Evolutionary conservation across 805 yeast species (phyloP), one percentile per base, ranked within the genome.

Genomic region (Wickerhamiella slavikovae): DNA sequence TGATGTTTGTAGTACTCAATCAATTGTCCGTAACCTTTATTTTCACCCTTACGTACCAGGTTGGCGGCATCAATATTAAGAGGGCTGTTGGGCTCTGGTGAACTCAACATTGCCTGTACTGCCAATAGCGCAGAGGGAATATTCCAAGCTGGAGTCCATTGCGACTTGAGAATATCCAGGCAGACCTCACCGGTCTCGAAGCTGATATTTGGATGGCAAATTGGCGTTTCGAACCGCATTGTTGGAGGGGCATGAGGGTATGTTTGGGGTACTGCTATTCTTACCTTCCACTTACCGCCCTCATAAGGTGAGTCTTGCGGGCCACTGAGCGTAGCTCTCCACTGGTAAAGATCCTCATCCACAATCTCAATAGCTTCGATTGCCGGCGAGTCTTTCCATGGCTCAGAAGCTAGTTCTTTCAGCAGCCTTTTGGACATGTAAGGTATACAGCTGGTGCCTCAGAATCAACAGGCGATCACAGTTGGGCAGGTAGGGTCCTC

Each of bases 241-340:
- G 35, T 43, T 4, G 73, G 73, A 1, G 73, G 71, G 22, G 46
- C 44, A 10, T 55, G 43, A 2, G 73, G 73, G 40, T 66, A 66
- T 17, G 44, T 42, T 4, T 32, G 25, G 3, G 60, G 55, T 3
- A 64, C 53, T 9, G 28, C 27, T 20, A 66, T 65, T 10, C 42
- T 45, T 11, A 66, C 44, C 22, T 38, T 41, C 71, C 71, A 67
- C 31, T 48, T 44, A 10, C 72, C 73, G 20, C 57, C 55, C 38
- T 59, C 63, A 39, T 51, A 63, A 1, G 52, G 54, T 9, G 60
- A 50, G 29, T 52, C 61, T 4, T 35, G 32, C 4, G 58, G 59
- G 28, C 66, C 66, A 22, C 21, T 25, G 15, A 50, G 34, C 13
- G 39, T 36, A 4, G 54, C 52, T 11, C 25, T 30, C 54, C 52